phyloP scores from a whole-genome alignment of 345 rosid genomes.

The Arabidopsis arenosa region DNA sequence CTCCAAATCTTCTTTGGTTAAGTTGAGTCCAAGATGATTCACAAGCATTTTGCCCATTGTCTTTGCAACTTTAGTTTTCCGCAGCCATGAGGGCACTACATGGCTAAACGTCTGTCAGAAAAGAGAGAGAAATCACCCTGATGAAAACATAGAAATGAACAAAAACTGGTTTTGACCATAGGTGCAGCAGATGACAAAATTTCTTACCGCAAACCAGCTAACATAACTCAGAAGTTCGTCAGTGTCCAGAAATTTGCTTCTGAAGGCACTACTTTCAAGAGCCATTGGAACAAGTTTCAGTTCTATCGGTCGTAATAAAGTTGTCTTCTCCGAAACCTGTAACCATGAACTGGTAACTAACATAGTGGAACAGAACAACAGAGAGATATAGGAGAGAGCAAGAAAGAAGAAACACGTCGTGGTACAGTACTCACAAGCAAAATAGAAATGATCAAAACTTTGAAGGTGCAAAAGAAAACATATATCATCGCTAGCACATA shows the following conservation, averaged over 20 bases:
- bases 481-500: constrained; percentile 14
- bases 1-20: constrained; percentile 82
- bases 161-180: constrained; percentile 20
- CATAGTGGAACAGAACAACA: constrained; percentile 34
- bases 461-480: constrained; percentile 1
- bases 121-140: constrained; percentile 17
- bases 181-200: constrained; percentile 22
- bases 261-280: constrained; percentile 92
- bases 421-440: constrained; percentile 27
- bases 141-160: constrained; percentile 20
- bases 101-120: constrained; percentile 70
- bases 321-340: constrained; percentile 94
- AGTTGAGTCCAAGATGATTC: constrained; percentile 84
- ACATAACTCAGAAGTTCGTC: constrained; percentile 92
- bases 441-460: constrained; percentile 1
- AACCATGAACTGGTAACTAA: constrained; percentile 39
- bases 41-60: constrained; percentile 74
- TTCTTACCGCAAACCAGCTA: constrained; percentile 92
- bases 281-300: constrained; percentile 92
- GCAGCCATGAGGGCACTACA: constrained; percentile 72
- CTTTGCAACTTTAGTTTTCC: constrained; percentile 61
- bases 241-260: constrained; percentile 85
- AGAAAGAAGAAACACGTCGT: constrained; percentile 12
- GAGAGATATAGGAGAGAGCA: constrained; percentile 24
- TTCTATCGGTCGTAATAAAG: constrained; percentile 82